phyloP scores from a whole-genome alignment of 2,329 filamentous ascomycete genomes.

The Colletotrichum sp. region DNA sequence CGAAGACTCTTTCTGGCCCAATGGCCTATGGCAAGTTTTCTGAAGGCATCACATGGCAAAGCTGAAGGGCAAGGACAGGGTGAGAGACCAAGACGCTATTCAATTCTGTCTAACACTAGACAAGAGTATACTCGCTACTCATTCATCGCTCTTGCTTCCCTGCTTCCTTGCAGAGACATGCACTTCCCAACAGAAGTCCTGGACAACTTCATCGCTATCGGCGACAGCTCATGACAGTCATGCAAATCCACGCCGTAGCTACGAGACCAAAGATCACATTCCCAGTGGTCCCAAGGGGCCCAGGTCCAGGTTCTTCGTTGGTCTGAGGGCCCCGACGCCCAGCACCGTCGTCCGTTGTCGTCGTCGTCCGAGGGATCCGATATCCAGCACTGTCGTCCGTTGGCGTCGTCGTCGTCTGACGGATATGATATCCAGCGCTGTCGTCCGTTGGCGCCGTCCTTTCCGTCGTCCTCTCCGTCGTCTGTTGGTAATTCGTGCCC shows the following conservation, averaged over 20 bases:
- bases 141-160: not conserved
- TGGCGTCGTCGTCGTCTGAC: not conserved
- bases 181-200: not conserved
- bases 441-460: not conserved
- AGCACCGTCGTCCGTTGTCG: not conserved
- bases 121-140: not conserved
- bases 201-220: not conserved
- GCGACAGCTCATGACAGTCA: not conserved
- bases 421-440: not conserved
- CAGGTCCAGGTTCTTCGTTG: not conserved
- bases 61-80: not conserved
- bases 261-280: not conserved
- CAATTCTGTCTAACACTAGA: not conserved
- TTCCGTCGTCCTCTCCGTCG: too few species aligned
- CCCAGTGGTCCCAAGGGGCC: not conserved
- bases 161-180: not conserved
- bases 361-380: not conserved
- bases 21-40: not conserved
- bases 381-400: not conserved
- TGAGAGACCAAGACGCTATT: not conserved
- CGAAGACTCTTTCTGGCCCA: not conserved
- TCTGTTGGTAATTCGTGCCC: not conserved
- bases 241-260: not conserved
- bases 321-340: not conserved
- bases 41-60: not conserved